phyloP scores from a whole-genome alignment of 768 basidiomycete genomes.

The Rhodotorula babjevae region DNA sequence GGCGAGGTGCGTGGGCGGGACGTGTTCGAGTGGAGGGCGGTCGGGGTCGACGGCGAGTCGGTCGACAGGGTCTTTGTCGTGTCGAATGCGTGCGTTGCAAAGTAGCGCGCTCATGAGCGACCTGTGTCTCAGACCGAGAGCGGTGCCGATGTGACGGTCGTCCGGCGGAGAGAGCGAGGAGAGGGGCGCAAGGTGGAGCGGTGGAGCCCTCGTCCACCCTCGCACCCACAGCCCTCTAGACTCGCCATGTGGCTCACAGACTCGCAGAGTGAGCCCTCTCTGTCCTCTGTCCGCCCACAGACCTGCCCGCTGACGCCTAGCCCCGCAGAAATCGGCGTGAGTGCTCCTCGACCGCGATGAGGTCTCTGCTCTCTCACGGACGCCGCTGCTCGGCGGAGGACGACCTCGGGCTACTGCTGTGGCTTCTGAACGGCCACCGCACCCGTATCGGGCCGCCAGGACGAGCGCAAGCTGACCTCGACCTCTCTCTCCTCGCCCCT shows the following conservation, averaged over 20 bases:
- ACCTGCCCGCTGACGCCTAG: conserved; percentile 32
- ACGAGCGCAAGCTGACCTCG: too few relatives aligned
- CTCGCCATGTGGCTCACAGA: conserved; percentile 50
- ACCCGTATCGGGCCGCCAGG: too few relatives aligned
- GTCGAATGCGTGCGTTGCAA: conserved; percentile 1
- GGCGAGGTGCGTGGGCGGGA: conserved; percentile 13
- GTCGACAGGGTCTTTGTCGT: conserved; percentile 25
- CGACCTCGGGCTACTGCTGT: too few relatives aligned
- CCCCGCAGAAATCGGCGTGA: conserved; percentile 13
- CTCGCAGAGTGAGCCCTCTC: conserved; percentile 51
- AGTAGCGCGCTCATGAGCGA: background rate
- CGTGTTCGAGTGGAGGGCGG: conserved; percentile 32
- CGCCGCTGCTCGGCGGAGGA: too few relatives aligned
- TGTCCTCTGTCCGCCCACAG: background rate
- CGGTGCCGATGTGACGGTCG: background rate
- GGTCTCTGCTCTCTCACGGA: too few relatives aligned
- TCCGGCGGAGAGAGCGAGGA: background rate
- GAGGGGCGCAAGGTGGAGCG: background rate
- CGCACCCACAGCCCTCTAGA: too few relatives aligned
- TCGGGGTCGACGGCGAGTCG: conserved; percentile 17
- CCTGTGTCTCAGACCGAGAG: background rate
- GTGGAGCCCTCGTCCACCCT: too few relatives aligned
- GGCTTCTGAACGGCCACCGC: too few relatives aligned
- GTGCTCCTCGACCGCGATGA: background rate
- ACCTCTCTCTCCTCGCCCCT: too few relatives aligned